A percentile compares a stretch with the other conserved stretches of the same genome.
Conservation (phyloP, 2,329 filamentous ascomycete genomes). For the Paecilomyces sp. region DNA sequence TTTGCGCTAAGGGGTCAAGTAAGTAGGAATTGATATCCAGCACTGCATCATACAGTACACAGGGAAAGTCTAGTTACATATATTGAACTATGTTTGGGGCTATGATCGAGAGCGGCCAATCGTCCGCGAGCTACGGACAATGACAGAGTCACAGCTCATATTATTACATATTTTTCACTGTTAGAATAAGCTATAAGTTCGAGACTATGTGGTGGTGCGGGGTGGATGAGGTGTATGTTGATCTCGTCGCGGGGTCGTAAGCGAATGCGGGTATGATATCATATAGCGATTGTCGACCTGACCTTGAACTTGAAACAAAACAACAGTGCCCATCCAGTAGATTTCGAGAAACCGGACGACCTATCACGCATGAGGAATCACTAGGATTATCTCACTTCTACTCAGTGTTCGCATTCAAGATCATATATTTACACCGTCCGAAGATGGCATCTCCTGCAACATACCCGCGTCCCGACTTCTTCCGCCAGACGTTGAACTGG, state of each 20-base stretch:
- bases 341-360: not conserved
- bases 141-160: no score
- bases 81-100: no score
- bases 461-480: conserved; percentile 61
- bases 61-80: no score
- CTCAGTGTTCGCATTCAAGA: not conserved
- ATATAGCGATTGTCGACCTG: not conserved
- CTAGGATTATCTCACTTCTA: not conserved
- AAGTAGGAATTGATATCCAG: no score
- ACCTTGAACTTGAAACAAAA: not conserved
- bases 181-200: no score
- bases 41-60: no score
- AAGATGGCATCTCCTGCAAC: not conserved
- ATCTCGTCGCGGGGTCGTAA: not conserved
- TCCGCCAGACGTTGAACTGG: conserved; percentile 51
- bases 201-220: not conserved
- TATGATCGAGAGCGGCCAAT: no score
- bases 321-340: not conserved
- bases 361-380: not conserved
- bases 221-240: not conserved
- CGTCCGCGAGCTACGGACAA: no score
- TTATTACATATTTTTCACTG: no score
- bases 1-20: no score
- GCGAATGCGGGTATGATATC: not conserved
- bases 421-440: not conserved